Evolutionary conservation across 192 early-diverging fungal species (phyloP).

Genomic region (Phycomyces nitens): DNA sequence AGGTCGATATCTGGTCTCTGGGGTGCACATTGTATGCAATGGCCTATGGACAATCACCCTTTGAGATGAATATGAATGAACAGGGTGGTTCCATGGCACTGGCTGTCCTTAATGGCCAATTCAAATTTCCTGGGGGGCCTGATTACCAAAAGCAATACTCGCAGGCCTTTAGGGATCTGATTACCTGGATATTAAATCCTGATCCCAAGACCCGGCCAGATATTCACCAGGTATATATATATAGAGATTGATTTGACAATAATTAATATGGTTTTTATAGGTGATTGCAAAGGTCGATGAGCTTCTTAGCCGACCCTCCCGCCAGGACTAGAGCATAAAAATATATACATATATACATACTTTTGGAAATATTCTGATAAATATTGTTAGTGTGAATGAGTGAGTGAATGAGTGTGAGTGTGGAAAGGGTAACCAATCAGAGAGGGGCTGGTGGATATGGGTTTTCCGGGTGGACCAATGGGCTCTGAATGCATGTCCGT

Average conservation of each 20-base stretch:
- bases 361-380: no score
- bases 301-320: no score
- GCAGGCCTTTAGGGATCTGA: constrained; percentile 44
- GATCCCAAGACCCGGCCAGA: constrained; percentile 56
- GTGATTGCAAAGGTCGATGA: no score
- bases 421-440: no score
- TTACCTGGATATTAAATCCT: constrained; percentile 58
- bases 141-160: constrained; percentile 46
- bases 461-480: no score
- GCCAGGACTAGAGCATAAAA: no score
- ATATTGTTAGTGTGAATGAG: no score
- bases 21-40: constrained; percentile 73
- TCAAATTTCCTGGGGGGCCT: constrained; percentile 44
- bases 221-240: constrained; percentile 39
- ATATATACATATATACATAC: no score
- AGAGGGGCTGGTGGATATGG: no score
- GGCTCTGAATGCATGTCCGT: no score
- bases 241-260: not conserved
- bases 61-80: constrained; percentile 61
- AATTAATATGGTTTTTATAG: no score
- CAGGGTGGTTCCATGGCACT: constrained; percentile 69
- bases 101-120: constrained; percentile 66
- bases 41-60: constrained; percentile 67
- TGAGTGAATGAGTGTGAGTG: no score
- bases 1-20: constrained; percentile 76